These are phyloP conservation scores for Emericellopsis atlantica DNA, from an alignment of 2,329 filamentous ascomycete species.

Conservation along the genomic window DNA sequence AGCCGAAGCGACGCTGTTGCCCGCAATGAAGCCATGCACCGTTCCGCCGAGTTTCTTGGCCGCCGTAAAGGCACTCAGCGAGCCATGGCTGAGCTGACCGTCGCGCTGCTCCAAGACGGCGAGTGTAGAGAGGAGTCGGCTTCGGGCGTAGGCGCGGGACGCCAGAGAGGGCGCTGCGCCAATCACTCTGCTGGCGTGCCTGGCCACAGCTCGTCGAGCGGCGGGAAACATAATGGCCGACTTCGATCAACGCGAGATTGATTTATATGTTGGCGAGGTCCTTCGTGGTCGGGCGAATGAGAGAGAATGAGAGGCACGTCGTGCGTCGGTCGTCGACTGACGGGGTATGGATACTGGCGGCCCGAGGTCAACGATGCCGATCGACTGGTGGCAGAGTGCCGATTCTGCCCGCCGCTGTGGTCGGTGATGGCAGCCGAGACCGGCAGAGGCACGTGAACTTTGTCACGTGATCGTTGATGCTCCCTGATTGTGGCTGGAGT, in stretches of 20 bases:
- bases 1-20: conserved; percentile 59
- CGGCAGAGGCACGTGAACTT: too few species aligned
- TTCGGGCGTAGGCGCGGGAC: conserved; percentile 17
- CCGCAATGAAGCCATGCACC: conserved; percentile 80
- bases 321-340: too few species aligned
- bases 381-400: too few species aligned
- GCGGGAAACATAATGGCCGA: conserved; percentile 16
- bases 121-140: conserved; percentile 66
- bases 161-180: conserved; percentile 11
- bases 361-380: too few species aligned
- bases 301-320: too few species aligned
- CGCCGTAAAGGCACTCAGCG: conserved; percentile 74
- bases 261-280: too few species aligned
- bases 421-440: too few species aligned
- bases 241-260: neutral
- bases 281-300: too few species aligned
- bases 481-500: too few species aligned
- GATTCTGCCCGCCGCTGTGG: too few species aligned
- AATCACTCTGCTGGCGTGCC: conserved; percentile 12
- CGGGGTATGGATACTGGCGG: too few species aligned
- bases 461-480: too few species aligned
- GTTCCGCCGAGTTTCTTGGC: conserved; percentile 76
- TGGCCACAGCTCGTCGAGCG: conserved; percentile 13
- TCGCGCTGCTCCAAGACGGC: conserved; percentile 88
- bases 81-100: conserved; percentile 72